Evolutionary conservation across 495 filamentous ascomycete species (phyloP).

Genomic region (Tuber brumale): DNA sequence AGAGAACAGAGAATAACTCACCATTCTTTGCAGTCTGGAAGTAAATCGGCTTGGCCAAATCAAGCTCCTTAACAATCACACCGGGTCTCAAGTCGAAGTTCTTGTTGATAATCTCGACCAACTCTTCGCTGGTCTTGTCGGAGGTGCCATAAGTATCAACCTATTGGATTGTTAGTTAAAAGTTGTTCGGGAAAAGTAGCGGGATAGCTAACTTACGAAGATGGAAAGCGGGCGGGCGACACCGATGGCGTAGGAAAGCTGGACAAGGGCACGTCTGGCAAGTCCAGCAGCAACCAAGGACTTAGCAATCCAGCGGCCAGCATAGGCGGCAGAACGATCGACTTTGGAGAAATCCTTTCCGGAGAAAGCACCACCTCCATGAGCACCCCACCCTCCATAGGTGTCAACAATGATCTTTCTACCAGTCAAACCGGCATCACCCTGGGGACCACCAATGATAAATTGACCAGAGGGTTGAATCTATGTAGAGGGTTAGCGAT

Average conservation of each 20-base stretch:
- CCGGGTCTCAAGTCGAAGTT: slow-evolving; percentile 98
- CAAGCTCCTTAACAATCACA: slow-evolving; percentile 96
- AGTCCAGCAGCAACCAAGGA: slow-evolving; percentile 85
- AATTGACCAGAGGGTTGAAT: slow-evolving; percentile 97
- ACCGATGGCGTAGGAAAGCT: slow-evolving; percentile 98
- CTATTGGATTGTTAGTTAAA: slow-evolving; percentile 26
- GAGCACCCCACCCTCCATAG: slow-evolving; percentile 99
- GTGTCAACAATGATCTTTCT: slow-evolving; percentile 99
- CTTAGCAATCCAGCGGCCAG: slow-evolving; percentile 97
- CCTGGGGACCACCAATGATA: slow-evolving; percentile 98
- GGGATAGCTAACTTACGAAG: slow-evolving; percentile 54
- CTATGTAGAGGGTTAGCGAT: slow-evolving; percentile 46
- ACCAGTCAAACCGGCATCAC: slow-evolving; percentile 96
- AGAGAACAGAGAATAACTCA: slow-evolving; percentile 7
- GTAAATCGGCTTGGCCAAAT: slow-evolving; percentile 95
- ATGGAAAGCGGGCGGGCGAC: slow-evolving; percentile 91
- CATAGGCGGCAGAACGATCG: slow-evolving; percentile 94
- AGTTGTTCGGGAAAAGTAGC: slow-evolving; percentile 54
- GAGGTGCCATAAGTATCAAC: slow-evolving; percentile 74
- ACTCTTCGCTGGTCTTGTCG: slow-evolving; percentile 63
- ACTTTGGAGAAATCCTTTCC: slow-evolving; percentile 99
- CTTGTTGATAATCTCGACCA: slow-evolving; percentile 83
- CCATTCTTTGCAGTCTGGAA: slow-evolving; percentile 97
- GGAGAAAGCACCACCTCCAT: slow-evolving; percentile 99
- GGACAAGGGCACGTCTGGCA: slow-evolving; percentile 83